These are phyloP conservation scores for Didymella glomerata DNA, from an alignment of 2,329 filamentous ascomycete genomes.

Conservation along the genomic window DNA sequence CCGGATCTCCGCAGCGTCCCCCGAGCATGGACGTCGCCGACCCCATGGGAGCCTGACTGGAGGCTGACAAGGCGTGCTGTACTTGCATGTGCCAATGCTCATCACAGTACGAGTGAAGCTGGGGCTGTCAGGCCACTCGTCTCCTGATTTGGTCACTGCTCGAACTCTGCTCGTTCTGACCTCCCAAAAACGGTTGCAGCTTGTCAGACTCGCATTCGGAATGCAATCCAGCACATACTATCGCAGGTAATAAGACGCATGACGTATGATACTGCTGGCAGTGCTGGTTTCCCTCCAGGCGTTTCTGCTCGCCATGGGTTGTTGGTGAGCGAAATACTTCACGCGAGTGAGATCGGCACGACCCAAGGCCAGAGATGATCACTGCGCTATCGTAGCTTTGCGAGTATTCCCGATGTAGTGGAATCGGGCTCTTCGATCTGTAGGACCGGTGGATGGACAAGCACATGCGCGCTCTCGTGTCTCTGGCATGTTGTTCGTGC, in stretches of 20 bases:
- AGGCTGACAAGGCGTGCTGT: constrained; percentile 19
- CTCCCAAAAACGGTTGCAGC: neutral
- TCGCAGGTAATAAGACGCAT: neutral
- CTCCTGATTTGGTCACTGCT: neutral
- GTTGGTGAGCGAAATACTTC: neutral
- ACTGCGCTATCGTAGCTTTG: neutral
- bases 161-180: neutral
- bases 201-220: constrained; percentile 6
- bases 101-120: neutral
- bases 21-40: constrained; percentile 25
- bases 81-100: constrained; percentile 5
- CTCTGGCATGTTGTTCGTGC: neutral
- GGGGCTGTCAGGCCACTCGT: constrained; percentile 1
- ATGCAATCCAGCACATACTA: neutral
- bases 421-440: neutral
- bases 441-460: neutral
- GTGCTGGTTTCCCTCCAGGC: neutral
- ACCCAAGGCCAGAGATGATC: neutral
- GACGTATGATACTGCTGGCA: constrained; percentile 3
- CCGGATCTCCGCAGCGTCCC: constrained; percentile 38
- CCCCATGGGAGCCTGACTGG: constrained; percentile 19
- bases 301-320: neutral
- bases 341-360: neutral
- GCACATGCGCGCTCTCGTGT: neutral
- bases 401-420: neutral